Evolutionary conservation across 148 eudicot species (phyloP).

Genomic region (Mesembryanthemum crystallinum): DNA sequence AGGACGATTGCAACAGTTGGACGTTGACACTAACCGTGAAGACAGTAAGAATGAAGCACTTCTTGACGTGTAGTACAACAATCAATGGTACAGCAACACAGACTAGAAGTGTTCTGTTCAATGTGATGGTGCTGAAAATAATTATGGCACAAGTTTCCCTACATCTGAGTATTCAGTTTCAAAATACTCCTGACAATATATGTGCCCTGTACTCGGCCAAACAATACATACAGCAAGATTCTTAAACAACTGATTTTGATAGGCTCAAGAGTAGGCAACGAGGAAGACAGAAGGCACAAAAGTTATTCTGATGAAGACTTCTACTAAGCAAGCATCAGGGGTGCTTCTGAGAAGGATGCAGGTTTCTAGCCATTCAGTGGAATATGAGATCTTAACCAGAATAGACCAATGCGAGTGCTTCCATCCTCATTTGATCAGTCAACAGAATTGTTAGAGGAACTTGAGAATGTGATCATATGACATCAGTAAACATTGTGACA

Average conservation of each 20-base stretch:
- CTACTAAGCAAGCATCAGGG: slow-evolving; percentile 5
- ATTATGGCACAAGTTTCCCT: not conserved
- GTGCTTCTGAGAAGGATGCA: not conserved
- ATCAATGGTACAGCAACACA: not conserved
- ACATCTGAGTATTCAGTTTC: not conserved
- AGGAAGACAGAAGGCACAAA: not conserved
- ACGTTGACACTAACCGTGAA: not conserved
- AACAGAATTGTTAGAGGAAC: not conserved
- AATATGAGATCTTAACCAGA: not conserved
- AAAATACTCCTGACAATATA: not conserved
- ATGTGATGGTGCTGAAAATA: not conserved
- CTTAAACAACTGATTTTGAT: not conserved
- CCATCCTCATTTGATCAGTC: not conserved
- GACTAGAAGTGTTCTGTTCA: slow-evolving; percentile 7
- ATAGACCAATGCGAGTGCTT: not conserved
- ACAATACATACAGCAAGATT: slow-evolving; percentile 1
- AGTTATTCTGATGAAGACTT: not conserved
- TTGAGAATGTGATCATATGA: not conserved
- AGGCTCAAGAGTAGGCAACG: not conserved
- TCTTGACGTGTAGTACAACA: slow-evolving; percentile 22
- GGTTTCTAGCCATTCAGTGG: not conserved
- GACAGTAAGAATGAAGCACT: not conserved
- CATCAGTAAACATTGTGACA: not conserved
- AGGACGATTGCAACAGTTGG: slow-evolving; percentile 16
- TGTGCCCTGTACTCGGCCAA: not conserved